Percentiles rank a stretch among this genome's conserved stretches.
Evolutionary conservation across 176 grass and related monocot genomes (phyloP).

Genomic region (Carex kokanica): DNA sequence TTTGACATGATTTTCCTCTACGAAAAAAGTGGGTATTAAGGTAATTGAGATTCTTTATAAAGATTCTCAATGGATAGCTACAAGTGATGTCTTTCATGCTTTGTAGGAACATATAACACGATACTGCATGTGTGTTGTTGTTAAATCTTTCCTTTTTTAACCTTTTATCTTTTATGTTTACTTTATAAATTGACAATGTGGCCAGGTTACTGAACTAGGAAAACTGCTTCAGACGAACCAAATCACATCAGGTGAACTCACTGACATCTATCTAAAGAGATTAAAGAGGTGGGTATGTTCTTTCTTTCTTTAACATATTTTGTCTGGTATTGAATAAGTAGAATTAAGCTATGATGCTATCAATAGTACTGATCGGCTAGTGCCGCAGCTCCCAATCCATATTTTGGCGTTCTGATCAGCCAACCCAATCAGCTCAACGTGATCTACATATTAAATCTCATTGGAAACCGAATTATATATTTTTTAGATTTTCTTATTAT

Average conservation of each 20-base stretch:
- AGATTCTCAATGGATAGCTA: not conserved
- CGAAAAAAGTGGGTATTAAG: not conserved
- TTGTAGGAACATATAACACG: not conserved
- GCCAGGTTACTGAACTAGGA: slow-evolving; percentile 65
- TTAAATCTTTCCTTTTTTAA: not conserved
- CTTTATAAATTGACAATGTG: not conserved
- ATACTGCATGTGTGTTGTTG: not conserved
- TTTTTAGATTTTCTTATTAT: not conserved
- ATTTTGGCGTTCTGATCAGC: not conserved
- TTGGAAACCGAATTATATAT: not conserved
- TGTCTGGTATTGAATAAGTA: not conserved
- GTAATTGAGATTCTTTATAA: not conserved
- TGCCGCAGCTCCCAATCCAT: not conserved
- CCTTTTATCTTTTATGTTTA: not conserved
- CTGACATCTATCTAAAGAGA: slow-evolving; percentile 70
- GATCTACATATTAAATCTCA: not conserved
- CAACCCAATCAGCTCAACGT: not conserved
- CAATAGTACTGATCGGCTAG: not conserved
- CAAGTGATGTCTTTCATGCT: not conserved
- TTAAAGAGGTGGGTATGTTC: slow-evolving; percentile 52
- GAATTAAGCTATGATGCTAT: not conserved
- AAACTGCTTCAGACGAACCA: slow-evolving; percentile 78
- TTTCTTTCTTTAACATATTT: not conserved
- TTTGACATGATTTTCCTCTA: not conserved
- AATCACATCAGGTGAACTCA: slow-evolving; percentile 78